These are phyloP conservation scores for Colletotrichum australisinense DNA, from an alignment of 2,329 filamentous ascomycete genomes.

Conservation along the genomic window DNA sequence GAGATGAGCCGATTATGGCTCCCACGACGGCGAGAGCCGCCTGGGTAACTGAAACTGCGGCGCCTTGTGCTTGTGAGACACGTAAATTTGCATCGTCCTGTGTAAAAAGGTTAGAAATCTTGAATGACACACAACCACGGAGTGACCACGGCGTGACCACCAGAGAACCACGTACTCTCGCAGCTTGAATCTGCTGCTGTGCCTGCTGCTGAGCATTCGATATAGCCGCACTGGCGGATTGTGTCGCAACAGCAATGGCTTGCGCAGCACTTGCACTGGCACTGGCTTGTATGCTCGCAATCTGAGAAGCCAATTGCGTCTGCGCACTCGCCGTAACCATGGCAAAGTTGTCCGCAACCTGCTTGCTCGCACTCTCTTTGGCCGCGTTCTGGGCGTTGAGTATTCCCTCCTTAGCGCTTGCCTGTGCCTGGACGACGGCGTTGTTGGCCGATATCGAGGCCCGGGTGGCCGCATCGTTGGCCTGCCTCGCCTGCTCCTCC, in stretches of 20 bases:
- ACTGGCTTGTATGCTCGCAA: slow-evolving; percentile 39
- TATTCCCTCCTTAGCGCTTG: slow-evolving; percentile 31
- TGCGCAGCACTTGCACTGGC: slow-evolving; percentile 39
- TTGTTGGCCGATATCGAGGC: slow-evolving; percentile 40
- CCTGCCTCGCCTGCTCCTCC: slow-evolving; percentile 37
- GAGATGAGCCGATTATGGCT: slow-evolving; percentile 53
- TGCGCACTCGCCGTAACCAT: slow-evolving; percentile 43
- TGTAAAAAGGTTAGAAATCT: neutral
- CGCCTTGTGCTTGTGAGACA: slow-evolving; percentile 48
- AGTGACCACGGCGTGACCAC: slow-evolving; percentile 23
- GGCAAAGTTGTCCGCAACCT: slow-evolving; percentile 37
- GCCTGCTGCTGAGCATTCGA: slow-evolving; percentile 34
- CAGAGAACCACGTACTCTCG: slow-evolving; percentile 5
- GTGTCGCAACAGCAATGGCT: slow-evolving; percentile 42
- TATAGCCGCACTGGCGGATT: slow-evolving; percentile 38
- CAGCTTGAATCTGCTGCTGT: slow-evolving; percentile 26
- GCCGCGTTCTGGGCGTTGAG: slow-evolving; percentile 37
- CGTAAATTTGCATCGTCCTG: slow-evolving; percentile 43
- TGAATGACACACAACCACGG: neutral
- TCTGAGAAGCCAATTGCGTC: slow-evolving; percentile 42
- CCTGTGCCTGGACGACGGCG: slow-evolving; percentile 35
- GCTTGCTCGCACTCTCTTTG: slow-evolving; percentile 38
- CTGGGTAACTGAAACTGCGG: slow-evolving; percentile 54
- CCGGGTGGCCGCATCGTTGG: slow-evolving; percentile 39
- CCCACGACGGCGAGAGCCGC: slow-evolving; percentile 54